phyloP scores from a whole-genome alignment of 768 basidiomycete genomes.

The Termitomyces sp. region DNA sequence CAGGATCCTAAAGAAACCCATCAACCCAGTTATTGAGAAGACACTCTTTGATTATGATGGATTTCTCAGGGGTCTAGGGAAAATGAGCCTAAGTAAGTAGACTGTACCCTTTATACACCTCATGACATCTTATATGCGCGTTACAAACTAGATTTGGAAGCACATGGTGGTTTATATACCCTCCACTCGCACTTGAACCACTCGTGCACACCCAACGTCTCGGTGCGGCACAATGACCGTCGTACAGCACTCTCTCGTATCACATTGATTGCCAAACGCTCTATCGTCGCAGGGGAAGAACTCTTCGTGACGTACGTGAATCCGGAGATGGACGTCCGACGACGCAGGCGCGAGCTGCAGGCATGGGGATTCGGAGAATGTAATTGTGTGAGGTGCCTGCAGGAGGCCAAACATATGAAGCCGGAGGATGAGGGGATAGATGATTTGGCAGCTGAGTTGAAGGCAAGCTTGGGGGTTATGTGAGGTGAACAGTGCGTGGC shows the following conservation, averaged over 20 bases:
- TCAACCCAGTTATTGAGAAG: conserved; percentile 42
- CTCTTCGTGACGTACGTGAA: conserved; percentile 78
- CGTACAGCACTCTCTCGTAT: conserved; percentile 71
- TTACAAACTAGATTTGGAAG: conserved; percentile 60
- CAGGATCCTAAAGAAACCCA: conserved; percentile 49
- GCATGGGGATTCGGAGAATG: conserved; percentile 81
- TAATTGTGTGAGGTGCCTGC: conserved; percentile 60
- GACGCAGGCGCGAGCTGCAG: conserved; percentile 50
- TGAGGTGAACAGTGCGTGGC: conserved; percentile 13
- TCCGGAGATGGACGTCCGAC: conserved; percentile 45
- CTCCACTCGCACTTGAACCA: conserved; percentile 90
- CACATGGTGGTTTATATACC: conserved; percentile 82
- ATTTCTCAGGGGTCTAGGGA: conserved; percentile 69
- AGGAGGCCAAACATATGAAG: conserved; percentile 47
- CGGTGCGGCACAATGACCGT: conserved; percentile 73
- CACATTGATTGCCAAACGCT: conserved; percentile 62
- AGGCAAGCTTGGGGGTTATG: conserved; percentile 60
- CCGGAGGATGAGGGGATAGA: conserved; percentile 30
- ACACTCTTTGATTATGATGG: conserved; percentile 75
- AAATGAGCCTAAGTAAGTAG: conserved; percentile 76
- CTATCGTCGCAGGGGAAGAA: conserved; percentile 71
- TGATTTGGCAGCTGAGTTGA: conserved; percentile 58
- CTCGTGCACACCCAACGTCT: conserved; percentile 74
- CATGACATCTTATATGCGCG: conserved; percentile 1
- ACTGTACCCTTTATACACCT: neutral